Percentiles rank a stretch among this genome's conserved stretches.
Evolutionary conservation across 2,329 filamentous ascomycete species (phyloP).

Genomic region (Cordyceps fumosorosea): DNA sequence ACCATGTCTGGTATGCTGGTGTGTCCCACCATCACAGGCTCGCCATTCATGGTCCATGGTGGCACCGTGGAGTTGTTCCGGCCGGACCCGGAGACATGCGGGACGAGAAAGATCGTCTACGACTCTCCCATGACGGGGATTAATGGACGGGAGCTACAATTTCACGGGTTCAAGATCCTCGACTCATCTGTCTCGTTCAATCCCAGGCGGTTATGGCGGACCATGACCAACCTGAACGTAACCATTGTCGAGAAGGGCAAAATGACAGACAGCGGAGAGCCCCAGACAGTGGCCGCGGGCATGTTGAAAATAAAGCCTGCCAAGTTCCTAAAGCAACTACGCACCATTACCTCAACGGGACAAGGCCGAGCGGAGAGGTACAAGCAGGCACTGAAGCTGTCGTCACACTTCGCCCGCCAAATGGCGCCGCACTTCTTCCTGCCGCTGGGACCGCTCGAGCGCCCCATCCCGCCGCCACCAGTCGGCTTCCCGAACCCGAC

Average conservation of each 20-base stretch:
- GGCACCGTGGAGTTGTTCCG: conserved; percentile 54
- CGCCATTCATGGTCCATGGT: conserved; percentile 53
- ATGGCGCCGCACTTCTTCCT: neutral
- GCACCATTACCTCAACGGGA: neutral
- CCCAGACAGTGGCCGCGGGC: conserved; percentile 14
- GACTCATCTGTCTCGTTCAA: conserved; percentile 53
- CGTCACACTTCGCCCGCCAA: neutral
- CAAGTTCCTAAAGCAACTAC: neutral
- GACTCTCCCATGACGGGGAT: conserved; percentile 54
- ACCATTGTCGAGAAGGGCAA: conserved; percentile 41
- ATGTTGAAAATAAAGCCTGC: neutral
- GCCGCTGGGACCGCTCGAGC: conserved; percentile 37
- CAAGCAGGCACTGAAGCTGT: neutral
- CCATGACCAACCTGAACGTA: conserved; percentile 57
- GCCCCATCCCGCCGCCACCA: conserved; percentile 40
- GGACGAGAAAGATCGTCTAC: conserved; percentile 54
- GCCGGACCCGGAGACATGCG: conserved; percentile 44
- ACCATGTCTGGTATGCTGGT: neutral
- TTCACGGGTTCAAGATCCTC: conserved; percentile 57
- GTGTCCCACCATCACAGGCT: conserved; percentile 27
- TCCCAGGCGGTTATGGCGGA: conserved; percentile 51
- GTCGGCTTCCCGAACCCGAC: conserved; percentile 47
- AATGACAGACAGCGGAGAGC: neutral
- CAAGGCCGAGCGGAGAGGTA: neutral
- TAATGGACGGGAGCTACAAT: conserved; percentile 45